Conservation (phyloP, 805 yeast genomes). For the Hanseniaspora lindneri region DNA sequence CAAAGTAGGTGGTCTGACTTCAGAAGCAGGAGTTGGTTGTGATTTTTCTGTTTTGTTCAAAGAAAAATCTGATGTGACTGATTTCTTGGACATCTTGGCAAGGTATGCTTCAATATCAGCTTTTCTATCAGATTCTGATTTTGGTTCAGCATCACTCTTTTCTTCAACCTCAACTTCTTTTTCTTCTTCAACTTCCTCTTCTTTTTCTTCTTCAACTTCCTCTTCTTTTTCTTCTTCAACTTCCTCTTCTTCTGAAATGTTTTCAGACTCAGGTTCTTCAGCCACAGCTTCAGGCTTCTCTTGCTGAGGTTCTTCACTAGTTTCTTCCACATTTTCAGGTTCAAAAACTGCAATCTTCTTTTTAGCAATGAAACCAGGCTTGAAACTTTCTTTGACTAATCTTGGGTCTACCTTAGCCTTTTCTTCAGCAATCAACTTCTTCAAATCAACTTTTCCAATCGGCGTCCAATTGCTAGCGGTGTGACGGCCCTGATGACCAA, state of each 20-base stretch:
- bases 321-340: conserved; percentile 1
- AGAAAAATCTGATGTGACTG: conserved; percentile 14
- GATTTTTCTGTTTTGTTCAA: conserved; percentile 2
- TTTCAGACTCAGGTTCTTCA: conserved; percentile 29
- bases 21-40: conserved; percentile 11
- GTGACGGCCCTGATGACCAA: conserved; percentile 36
- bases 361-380: conserved; percentile 18
- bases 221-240: conserved; percentile 20
- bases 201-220: conserved; percentile 16
- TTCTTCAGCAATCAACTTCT: conserved; percentile 35
- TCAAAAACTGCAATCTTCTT: conserved; percentile 15
- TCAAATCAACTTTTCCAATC: conserved; percentile 46
- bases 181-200: conserved; percentile 28
- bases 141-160: conserved; percentile 20
- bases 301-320: no score
- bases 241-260: conserved; percentile 19
- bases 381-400: conserved; percentile 24
- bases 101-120: conserved; percentile 29
- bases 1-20: conserved; percentile 1
- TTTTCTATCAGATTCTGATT: conserved; percentile 24
- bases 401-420: conserved; percentile 36
- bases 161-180: conserved; percentile 25
- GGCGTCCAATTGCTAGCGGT: conserved; percentile 44
- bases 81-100: conserved; percentile 24
- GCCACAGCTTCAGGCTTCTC: conserved; percentile 30